Base-by-base conservation (phyloP, 306 rosid genomes). In the Canavalia gladiata region DNA sequence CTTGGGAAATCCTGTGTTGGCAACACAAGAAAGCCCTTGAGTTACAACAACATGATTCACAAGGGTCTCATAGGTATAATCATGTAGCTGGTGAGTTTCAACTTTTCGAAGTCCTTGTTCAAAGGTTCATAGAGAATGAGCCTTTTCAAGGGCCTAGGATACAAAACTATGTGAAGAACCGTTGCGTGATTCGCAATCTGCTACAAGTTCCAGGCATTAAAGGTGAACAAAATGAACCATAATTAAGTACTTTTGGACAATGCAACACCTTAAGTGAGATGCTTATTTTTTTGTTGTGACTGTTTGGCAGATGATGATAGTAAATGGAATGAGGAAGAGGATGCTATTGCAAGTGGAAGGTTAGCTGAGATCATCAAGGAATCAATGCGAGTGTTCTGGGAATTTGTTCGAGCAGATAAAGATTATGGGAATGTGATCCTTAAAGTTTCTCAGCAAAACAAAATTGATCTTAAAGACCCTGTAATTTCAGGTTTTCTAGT, bases 1-100 rank as follows among this genome's bases (percentile, higher is more conserved):
- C 99, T 2, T 96, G 99, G 99, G 99, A 96, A 59, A 87, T 96
- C 54, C 87, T 96, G 12, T 91, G 89, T 56, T 96, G 99, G 99
- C 98, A 89, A 54, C 92, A 90, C 79, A 89, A 69, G 52, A 92
- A 96, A 85, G 90, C 91, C 31, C 85, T 33, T 50, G 90, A 92
- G 65, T 72, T 94, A 0, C 84, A 92, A 84, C 90, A 86, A 10
- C 72, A 69, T 41, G 86, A 84, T 9, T 77, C 84, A 9, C 80
- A 81, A 67, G 87, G 76, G 11, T 29, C 60, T 45, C 78, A 78
- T 42, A 76, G 86, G 8, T 94, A 86, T 84, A 91, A 90, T 34
- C 84, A 68, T 79, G 92, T 89, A 42, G 98, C 98, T 0, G 95
- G 83, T 42, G 93, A 94, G 62, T 94, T 92, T 74, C 94, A 92